These are phyloP conservation scores for Abelmoschus esculentus DNA, from an alignment of 345 rosid genomes.

Conservation along the genomic window DNA sequence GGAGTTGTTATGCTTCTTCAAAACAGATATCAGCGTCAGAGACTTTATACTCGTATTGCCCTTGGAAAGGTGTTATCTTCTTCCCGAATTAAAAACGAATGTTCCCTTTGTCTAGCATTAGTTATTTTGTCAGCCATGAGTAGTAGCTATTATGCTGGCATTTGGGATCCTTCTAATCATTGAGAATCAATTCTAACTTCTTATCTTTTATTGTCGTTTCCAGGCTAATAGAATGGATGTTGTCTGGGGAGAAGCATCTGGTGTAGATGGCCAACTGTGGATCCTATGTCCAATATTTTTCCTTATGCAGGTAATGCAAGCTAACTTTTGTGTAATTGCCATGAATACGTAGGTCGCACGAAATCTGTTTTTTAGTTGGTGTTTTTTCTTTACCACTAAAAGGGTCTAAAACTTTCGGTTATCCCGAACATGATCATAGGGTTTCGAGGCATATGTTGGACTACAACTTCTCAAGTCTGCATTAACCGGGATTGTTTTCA, in stretches of 20 bases:
- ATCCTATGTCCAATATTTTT: slow-evolving; percentile 89
- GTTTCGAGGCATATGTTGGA: slow-evolving; percentile 92
- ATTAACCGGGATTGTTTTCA: slow-evolving; percentile 56
- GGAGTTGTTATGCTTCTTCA: slow-evolving; percentile 99
- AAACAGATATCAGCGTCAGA: slow-evolving; percentile 96
- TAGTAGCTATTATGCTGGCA: neutral
- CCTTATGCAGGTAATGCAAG: slow-evolving; percentile 64
- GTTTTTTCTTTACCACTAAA: neutral
- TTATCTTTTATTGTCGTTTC: neutral
- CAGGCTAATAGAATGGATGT: slow-evolving; percentile 99
- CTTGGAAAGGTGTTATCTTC: slow-evolving; percentile 66
- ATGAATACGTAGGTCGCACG: neutral
- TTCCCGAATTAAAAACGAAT: no score
- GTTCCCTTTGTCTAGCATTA: slow-evolving; percentile 2
- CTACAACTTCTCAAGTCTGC: slow-evolving; percentile 70
- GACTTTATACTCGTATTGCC: slow-evolving; percentile 97
- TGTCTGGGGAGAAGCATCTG: slow-evolving; percentile 99
- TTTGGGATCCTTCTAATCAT: neutral
- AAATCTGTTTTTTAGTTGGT: no score
- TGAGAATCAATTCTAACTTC: neutral
- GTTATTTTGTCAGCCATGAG: neutral
- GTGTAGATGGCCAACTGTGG: slow-evolving; percentile 94
- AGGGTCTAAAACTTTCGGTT: no score
- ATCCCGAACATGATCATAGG: slow-evolving; percentile 35
- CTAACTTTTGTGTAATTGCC: neutral